Conservation (phyloP, 129 eudicot species). For the Escallonia herrerae region DNA sequence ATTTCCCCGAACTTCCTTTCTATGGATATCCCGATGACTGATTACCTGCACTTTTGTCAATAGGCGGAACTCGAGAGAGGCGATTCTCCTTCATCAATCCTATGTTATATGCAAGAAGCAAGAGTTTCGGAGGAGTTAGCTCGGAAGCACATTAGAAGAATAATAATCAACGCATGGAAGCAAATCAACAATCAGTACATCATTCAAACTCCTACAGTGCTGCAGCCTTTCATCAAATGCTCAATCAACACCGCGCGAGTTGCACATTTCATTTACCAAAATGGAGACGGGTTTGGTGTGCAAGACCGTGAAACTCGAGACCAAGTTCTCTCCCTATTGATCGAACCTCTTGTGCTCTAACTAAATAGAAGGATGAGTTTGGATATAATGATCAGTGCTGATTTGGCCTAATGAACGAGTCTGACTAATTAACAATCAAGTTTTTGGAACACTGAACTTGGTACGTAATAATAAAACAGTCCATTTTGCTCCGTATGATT, state of each 20-base stretch:
- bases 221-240: background rate
- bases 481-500: too few species aligned
- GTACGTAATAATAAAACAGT: too few species aligned
- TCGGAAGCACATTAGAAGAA: conserved; percentile 2
- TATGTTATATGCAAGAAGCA: conserved; percentile 17
- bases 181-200: conserved; percentile 5
- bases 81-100: conserved; percentile 16
- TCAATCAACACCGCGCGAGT: conserved; percentile 23
- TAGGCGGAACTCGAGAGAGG: conserved; percentile 46
- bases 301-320: conserved; percentile 35
- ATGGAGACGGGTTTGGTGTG: conserved; percentile 50
- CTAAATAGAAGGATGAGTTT: background rate
- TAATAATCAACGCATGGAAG: conserved; percentile 15
- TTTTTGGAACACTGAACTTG: too few species aligned
- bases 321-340: conserved; percentile 30
- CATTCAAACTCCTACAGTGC: background rate
- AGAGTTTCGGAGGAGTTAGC: conserved; percentile 19
- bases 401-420: too few species aligned
- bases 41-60: background rate
- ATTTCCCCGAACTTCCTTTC: background rate
- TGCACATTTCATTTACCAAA: conserved; percentile 38
- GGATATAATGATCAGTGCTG: too few species aligned
- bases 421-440: too few species aligned
- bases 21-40: background rate
- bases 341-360: conserved; percentile 27